Conservation (phyloP, 2,329 filamentous ascomycete species). For the Akanthomyces dipterigenus region DNA sequence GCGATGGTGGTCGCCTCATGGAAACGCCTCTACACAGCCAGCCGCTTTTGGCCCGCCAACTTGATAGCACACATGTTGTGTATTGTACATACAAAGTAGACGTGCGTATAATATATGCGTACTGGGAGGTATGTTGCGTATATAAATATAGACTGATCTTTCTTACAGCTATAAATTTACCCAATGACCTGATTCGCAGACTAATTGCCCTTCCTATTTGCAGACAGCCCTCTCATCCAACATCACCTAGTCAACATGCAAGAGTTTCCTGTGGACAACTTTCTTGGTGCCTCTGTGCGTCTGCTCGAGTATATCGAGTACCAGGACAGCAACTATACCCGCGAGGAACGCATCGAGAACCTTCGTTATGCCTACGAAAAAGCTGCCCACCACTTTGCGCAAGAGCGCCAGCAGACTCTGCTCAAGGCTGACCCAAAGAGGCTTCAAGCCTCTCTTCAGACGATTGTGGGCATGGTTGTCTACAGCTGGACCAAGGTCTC, state of each 20-base stretch:
- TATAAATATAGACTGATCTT: too few species aligned
- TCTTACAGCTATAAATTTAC: too few species aligned
- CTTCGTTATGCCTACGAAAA: conserved; percentile 15
- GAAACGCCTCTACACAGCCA: too few species aligned
- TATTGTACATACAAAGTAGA: too few species aligned
- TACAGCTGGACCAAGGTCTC: conserved; percentile 22
- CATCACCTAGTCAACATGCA: neutral
- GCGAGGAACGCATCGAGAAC: conserved; percentile 13
- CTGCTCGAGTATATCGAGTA: conserved; percentile 16
- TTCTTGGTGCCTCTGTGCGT: conserved; percentile 13
- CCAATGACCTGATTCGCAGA: too few species aligned
- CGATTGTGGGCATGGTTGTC: conserved; percentile 22
- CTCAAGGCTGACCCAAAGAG: conserved; percentile 13
- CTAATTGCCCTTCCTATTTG: too few species aligned
- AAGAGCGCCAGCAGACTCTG: conserved; percentile 11
- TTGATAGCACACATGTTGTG: too few species aligned
- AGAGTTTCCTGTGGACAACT: conserved; percentile 9
- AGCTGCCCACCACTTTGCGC: conserved; percentile 17
- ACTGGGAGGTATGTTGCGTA: too few species aligned
- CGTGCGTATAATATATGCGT: neutral
- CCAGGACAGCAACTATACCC: conserved; percentile 16
- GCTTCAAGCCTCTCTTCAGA: conserved; percentile 15
- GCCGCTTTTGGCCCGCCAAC: too few species aligned
- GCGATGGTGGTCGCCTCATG: neutral
- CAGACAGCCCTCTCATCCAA: too few species aligned